These are phyloP conservation scores for Neofusicoccum umdonicola DNA, from an alignment of 2,329 filamentous ascomycete genomes.

Conservation along the genomic window DNA sequence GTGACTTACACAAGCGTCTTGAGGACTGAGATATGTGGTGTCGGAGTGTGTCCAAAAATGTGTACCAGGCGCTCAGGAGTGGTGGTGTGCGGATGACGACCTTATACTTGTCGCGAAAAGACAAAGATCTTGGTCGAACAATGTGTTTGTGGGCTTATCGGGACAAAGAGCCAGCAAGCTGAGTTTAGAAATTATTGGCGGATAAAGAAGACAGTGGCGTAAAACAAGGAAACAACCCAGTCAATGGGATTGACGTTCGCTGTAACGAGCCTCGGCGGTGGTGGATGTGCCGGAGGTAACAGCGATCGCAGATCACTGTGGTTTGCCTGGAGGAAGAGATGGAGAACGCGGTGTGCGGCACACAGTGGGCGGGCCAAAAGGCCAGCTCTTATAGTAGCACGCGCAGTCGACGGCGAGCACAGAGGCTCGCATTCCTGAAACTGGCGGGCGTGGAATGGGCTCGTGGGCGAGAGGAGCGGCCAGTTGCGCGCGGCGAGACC, in stretches of 20 bases:
- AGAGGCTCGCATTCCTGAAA: slow-evolving; percentile 9
- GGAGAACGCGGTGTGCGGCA: not conserved
- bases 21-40: not conserved
- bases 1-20: not conserved
- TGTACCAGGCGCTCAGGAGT: not conserved
- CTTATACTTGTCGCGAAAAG: not conserved
- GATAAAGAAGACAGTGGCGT: slow-evolving; percentile 6
- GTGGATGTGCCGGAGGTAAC: not conserved
- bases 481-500: not conserved
- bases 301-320: slow-evolving; percentile 1
- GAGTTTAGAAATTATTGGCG: slow-evolving; percentile 10
- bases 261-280: not conserved
- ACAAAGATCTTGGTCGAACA: not conserved
- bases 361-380: not conserved
- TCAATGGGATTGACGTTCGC: slow-evolving; percentile 7
- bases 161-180: not conserved
- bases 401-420: not conserved
- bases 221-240: slow-evolving; percentile 16
- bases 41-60: not conserved
- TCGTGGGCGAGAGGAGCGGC: not conserved
- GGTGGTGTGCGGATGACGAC: not conserved
- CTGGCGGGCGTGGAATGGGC: slow-evolving; percentile 6
- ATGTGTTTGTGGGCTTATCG: not conserved
- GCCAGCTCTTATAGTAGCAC: slow-evolving; percentile 9
- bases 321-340: not conserved